A percentile compares a stretch with the other conserved stretches of the same genome.
Evolutionary conservation across 257 asterid species (phyloP).

Genomic region (Leptodermis oblonga): DNA sequence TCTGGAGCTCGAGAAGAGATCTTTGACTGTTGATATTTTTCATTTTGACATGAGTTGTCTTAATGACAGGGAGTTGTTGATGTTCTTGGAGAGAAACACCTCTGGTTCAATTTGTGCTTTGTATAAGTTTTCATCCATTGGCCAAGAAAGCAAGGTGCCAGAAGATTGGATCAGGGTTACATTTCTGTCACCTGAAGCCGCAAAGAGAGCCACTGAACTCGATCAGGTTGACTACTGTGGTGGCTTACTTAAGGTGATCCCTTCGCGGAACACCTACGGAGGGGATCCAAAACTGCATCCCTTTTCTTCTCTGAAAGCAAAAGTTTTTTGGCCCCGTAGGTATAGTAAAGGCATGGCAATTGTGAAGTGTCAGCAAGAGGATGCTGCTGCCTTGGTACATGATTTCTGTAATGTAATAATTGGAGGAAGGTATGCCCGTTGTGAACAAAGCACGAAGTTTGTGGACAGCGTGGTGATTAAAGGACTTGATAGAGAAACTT

Average conservation of each 20-base stretch:
- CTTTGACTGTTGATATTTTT: slow-evolving; percentile 67
- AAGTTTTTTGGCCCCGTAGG: slow-evolving; percentile 85
- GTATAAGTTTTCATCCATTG: slow-evolving; percentile 38
- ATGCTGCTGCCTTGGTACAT: slow-evolving; percentile 41
- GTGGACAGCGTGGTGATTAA: slow-evolving; percentile 37
- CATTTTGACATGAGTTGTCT: slow-evolving; percentile 42
- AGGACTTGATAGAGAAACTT: slow-evolving; percentile 52
- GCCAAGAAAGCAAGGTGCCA: slow-evolving; percentile 45
- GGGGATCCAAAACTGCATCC: slow-evolving; percentile 50
- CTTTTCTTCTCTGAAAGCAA: slow-evolving; percentile 58
- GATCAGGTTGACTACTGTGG: slow-evolving; percentile 39
- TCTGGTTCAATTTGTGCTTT: slow-evolving; percentile 51
- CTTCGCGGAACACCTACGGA: slow-evolving; percentile 40
- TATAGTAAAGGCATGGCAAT: slow-evolving; percentile 73
- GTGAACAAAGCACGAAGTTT: slow-evolving; percentile 33
- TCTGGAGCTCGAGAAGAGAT: slow-evolving; percentile 80
- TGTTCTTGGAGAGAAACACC: slow-evolving; percentile 57
- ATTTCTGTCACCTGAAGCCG: slow-evolving; percentile 80
- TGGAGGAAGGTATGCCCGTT: slow-evolving; percentile 37
- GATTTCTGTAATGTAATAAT: slow-evolving; percentile 48
- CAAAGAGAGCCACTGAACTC: slow-evolving; percentile 48
- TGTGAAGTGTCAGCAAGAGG: slow-evolving; percentile 56
- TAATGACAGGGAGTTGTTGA: slow-evolving; percentile 62
- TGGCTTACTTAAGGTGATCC: slow-evolving; percentile 53
- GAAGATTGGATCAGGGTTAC: slow-evolving; percentile 86